Evolutionary conservation across 495 filamentous ascomycete species (phyloP).

Genomic region (Trichoderma reesei): DNA sequence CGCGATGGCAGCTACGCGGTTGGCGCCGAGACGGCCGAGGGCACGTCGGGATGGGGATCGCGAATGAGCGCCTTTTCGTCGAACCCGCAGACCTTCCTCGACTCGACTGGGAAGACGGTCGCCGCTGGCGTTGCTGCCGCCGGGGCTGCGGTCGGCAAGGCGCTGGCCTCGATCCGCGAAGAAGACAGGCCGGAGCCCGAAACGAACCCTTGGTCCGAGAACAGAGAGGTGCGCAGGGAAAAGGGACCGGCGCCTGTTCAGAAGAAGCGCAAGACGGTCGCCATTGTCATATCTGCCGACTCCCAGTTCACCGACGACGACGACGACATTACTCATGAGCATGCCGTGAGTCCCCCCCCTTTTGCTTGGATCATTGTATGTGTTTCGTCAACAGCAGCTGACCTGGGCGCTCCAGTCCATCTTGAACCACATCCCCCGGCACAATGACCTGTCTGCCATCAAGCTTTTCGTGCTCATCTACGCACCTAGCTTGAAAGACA

Average conservation of each 20-base stretch:
- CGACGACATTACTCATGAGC: slow-evolving; percentile 55
- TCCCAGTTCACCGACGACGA: slow-evolving; percentile 47
- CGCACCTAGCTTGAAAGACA: slow-evolving; percentile 64
- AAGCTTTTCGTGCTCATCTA: slow-evolving; percentile 85
- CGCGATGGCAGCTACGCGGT: slow-evolving; percentile 12
- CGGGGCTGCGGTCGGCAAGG: slow-evolving; percentile 66
- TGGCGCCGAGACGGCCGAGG: slow-evolving; percentile 23
- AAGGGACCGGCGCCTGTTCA: slow-evolving; percentile 14
- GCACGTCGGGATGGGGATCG: slow-evolving; percentile 54
- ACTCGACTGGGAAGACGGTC: slow-evolving; percentile 65
- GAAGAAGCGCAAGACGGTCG: slow-evolving; percentile 63
- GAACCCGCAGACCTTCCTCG: slow-evolving; percentile 80
- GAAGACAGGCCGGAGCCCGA: slow-evolving; percentile 76
- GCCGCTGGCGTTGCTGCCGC: slow-evolving; percentile 73
- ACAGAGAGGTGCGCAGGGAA: slow-evolving; percentile 47
- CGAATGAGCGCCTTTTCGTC: slow-evolving; percentile 82
- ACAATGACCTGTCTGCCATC: slow-evolving; percentile 54
- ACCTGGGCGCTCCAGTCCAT: slow-evolving; percentile 52
- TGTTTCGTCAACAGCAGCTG: slow-evolving; percentile 11
- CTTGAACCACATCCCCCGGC: slow-evolving; percentile 73
- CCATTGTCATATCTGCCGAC: slow-evolving; percentile 76
- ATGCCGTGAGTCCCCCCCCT: slow-evolving; percentile 54
- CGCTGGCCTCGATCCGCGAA: slow-evolving; percentile 76
- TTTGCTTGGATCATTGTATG: slow-evolving; percentile 8
- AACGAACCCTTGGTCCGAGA: slow-evolving; percentile 76